phyloP scores from a whole-genome alignment of 192 early-diverging fungal species.

The Backusella morwellensis region DNA sequence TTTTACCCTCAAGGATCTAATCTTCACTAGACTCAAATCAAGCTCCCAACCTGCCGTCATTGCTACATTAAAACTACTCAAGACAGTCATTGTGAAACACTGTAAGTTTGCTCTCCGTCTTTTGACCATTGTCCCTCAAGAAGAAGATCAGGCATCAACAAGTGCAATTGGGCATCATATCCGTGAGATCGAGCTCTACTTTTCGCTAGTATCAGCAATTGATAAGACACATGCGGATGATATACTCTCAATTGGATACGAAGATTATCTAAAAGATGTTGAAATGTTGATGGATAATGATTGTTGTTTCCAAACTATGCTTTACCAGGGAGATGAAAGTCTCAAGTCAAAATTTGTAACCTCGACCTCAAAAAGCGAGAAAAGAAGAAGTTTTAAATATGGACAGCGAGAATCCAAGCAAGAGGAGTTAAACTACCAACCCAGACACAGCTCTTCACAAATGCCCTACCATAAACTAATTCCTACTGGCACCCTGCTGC shows the following conservation, averaged over 20 bases:
- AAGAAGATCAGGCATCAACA: neutral
- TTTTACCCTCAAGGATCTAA: slow-evolving; percentile 78
- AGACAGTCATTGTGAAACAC: slow-evolving; percentile 72
- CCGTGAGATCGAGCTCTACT: slow-evolving; percentile 60
- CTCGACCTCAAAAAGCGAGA: slow-evolving; percentile 32
- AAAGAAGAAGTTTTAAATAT: slow-evolving; percentile 51
- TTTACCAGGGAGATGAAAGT: neutral
- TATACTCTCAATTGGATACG: slow-evolving; percentile 50
- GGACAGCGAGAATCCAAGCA: slow-evolving; percentile 39
- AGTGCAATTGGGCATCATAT: slow-evolving; percentile 55
- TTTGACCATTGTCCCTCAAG: slow-evolving; percentile 66
- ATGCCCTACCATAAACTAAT: slow-evolving; percentile 39
- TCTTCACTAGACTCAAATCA: slow-evolving; percentile 87
- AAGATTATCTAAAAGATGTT: slow-evolving; percentile 53
- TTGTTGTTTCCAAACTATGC: slow-evolving; percentile 40
- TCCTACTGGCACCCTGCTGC: slow-evolving; percentile 62
- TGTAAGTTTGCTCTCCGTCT: slow-evolving; percentile 73
- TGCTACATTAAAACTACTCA: slow-evolving; percentile 77
- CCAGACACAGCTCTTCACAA: slow-evolving; percentile 20
- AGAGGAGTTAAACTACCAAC: neutral
- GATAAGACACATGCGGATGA: slow-evolving; percentile 40
- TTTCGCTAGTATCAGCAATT: slow-evolving; percentile 52
- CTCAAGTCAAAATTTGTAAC: neutral
- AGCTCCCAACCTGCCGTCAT: slow-evolving; percentile 86
- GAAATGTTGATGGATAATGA: slow-evolving; percentile 47